These are phyloP conservation scores for Fusarium solani-melongenae DNA, from an alignment of 2,329 filamentous ascomycete species.

Conservation along the genomic window DNA sequence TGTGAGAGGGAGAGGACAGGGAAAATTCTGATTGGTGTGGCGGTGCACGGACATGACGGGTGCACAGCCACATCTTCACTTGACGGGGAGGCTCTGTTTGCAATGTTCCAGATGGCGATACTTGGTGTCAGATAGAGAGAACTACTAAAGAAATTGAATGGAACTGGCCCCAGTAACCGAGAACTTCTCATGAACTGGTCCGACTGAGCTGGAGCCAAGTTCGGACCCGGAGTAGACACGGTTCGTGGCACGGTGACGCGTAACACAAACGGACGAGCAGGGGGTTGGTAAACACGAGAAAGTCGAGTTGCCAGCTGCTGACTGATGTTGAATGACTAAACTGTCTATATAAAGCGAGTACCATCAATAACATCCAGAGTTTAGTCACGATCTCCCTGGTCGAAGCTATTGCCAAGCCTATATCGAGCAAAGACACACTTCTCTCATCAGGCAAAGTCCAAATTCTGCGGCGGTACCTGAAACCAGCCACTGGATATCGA, in stretches of 20 bases:
- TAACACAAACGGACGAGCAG: neutral
- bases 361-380: neutral
- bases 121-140: neutral
- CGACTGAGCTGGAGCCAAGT: neutral
- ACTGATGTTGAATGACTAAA: neutral
- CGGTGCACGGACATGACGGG: neutral
- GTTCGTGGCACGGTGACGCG: conserved; percentile 1
- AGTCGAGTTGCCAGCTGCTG: neutral
- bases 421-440: neutral
- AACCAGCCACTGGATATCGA: neutral
- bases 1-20: neutral
- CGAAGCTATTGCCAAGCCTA: neutral
- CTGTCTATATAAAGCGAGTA: neutral
- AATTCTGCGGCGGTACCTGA: neutral
- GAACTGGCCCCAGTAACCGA: neutral
- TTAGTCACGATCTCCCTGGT: neutral
- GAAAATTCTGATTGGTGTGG: neutral
- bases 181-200: neutral
- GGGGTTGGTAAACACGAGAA: neutral
- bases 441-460: neutral
- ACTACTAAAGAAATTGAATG: neutral
- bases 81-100: neutral
- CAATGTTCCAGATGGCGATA: neutral
- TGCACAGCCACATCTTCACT: neutral
- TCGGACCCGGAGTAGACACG: neutral